A percentile compares a stretch with the other conserved stretches of the same genome.
These are phyloP conservation scores for Ormosia emarginata DNA, from an alignment of 306 rosid genomes.

Conservation along the genomic window DNA sequence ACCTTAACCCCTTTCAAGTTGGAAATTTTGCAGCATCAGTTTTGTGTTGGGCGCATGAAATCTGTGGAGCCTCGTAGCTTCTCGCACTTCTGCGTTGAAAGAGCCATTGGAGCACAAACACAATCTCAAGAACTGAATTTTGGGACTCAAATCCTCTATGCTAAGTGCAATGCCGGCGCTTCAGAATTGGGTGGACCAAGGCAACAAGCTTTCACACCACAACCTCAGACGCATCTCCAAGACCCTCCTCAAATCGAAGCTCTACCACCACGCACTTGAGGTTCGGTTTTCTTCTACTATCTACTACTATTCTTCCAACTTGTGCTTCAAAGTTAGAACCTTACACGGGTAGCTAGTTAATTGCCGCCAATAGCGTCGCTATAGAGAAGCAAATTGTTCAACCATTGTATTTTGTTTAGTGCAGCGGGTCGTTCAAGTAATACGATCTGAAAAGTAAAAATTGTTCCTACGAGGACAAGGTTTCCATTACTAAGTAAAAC, in stretches of 20 bases:
- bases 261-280: conserved; percentile 62
- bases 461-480: too few species aligned
- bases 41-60: conserved; percentile 6
- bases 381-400: too few species aligned
- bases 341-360: too few species aligned
- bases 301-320: not conserved
- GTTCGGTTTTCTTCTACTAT: conserved; percentile 21
- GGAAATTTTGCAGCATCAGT: conserved; percentile 18
- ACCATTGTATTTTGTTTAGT: too few species aligned
- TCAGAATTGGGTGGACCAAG: conserved; percentile 40
- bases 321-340: not conserved
- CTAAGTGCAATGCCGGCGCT: conserved; percentile 37
- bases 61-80: conserved; percentile 18
- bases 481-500: too few species aligned
- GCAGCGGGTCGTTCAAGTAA: too few species aligned
- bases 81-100: conserved; percentile 10
- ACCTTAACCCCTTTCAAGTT: too few species aligned
- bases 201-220: conserved; percentile 37
- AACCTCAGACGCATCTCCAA: conserved; percentile 50
- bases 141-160: conserved; percentile 19
- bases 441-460: too few species aligned
- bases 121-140: conserved; percentile 33
- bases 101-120: not conserved
- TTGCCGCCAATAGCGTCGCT: not conserved
- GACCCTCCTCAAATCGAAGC: conserved; percentile 48